These are phyloP conservation scores for Lodderomyces margitis DNA, from an alignment of 1,139 yeast genomes.

Conservation along the genomic window DNA sequence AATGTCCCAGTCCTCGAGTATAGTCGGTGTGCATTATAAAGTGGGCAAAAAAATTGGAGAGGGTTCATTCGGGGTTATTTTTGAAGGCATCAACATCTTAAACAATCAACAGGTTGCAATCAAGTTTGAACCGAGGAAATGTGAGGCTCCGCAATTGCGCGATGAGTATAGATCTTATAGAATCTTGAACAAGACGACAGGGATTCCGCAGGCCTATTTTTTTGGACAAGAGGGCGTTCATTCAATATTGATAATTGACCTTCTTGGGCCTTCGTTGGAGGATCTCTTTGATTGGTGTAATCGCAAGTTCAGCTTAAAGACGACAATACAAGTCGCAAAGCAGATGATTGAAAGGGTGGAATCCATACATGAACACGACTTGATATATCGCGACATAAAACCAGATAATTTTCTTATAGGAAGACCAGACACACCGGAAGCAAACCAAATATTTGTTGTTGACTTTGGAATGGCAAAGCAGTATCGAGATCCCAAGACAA, in stretches of 20 bases:
- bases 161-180: conserved; percentile 77
- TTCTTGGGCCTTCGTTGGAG: conserved; percentile 74
- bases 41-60: conserved; percentile 97
- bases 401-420: conserved; percentile 78
- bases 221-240: conserved; percentile 82
- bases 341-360: conserved; percentile 73
- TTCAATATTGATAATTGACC: conserved; percentile 68
- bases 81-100: conserved; percentile 88
- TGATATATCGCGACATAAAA: conserved; percentile 73
- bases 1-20: conserved; percentile 20
- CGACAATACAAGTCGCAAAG: conserved; percentile 71
- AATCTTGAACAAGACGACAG: conserved; percentile 57
- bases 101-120: conserved; percentile 76
- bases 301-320: conserved; percentile 62
- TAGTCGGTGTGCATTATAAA: conserved; percentile 77
- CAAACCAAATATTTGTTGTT: conserved; percentile 50
- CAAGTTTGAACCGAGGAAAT: conserved; percentile 75
- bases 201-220: conserved; percentile 73
- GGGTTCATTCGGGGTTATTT: conserved; percentile 96
- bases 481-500: conserved; percentile 59
- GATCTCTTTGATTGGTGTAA: conserved; percentile 85
- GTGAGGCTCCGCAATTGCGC: conserved; percentile 77
- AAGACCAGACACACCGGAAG: conserved; percentile 60
- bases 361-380: conserved; percentile 63
- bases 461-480: conserved; percentile 70